A percentile compares a stretch with the other conserved stretches of the same genome.
These are phyloP conservation scores for Lichtheimia ornata DNA, from an alignment of 371 early-diverging fungal species.

Conservation along the genomic window DNA sequence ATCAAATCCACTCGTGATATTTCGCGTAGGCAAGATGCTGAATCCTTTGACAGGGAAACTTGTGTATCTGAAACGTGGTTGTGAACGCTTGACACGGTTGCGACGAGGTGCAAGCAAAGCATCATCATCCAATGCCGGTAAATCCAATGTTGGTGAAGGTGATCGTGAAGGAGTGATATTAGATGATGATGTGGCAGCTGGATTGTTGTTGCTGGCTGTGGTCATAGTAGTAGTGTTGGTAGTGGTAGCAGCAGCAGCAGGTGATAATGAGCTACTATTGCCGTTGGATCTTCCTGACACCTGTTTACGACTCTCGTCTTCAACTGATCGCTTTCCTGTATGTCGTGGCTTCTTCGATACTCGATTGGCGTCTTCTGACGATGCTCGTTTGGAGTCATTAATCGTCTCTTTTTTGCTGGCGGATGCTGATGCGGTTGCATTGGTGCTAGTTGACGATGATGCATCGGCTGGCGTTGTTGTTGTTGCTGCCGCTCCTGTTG, in stretches of 20 bases:
- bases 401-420: background rate
- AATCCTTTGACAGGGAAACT: slow-evolving; percentile 51
- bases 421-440: background rate
- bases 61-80: slow-evolving; percentile 50
- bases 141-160: slow-evolving; percentile 5
- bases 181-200: background rate
- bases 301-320: too few species aligned
- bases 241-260: background rate
- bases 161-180: background rate
- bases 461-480: background rate
- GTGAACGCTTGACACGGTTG: slow-evolving; percentile 8
- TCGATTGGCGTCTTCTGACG: background rate
- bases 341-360: slow-evolving; percentile 8
- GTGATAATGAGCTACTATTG: background rate
- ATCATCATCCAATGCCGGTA: too few species aligned
- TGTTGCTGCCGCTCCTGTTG: background rate
- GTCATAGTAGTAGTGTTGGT: background rate
- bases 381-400: background rate
- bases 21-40: slow-evolving; percentile 50
- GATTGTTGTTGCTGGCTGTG: background rate
- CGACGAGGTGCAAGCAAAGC: too few species aligned
- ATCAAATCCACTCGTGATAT: slow-evolving; percentile 45
- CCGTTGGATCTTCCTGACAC: too few species aligned
- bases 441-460: background rate
- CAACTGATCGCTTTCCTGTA: background rate